Conservation (phyloP, 2,329 filamentous ascomycete genomes). For the Ceratocystis destructans region DNA sequence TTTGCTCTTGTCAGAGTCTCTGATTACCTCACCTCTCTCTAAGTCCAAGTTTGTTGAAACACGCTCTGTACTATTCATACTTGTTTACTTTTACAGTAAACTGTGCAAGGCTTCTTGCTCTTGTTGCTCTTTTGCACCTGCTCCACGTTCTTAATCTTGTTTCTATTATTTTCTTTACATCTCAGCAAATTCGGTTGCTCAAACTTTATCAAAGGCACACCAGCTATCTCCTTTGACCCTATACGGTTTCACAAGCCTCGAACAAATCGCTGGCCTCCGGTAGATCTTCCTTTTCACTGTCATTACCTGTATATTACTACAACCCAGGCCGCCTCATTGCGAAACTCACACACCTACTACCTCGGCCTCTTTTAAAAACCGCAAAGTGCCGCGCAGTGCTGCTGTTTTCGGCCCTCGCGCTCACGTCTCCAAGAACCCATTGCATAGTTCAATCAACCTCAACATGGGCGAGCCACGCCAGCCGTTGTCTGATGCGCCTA, state of each 20-base stretch:
- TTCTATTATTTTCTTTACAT: background rate
- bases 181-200: background rate
- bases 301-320: background rate
- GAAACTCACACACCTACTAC: background rate
- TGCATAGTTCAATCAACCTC: background rate
- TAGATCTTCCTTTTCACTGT: background rate
- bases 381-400: background rate
- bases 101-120: background rate
- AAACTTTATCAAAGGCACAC: background rate
- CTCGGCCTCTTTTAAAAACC: background rate
- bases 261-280: too few relatives aligned
- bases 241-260: background rate
- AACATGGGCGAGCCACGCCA: slow-evolving; percentile 1
- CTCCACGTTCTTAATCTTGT: background rate
- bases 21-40: background rate
- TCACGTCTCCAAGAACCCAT: background rate
- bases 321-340: background rate
- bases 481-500: slow-evolving; percentile 6
- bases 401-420: background rate
- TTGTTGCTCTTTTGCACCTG: background rate
- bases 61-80: background rate
- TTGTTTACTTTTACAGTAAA: background rate
- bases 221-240: background rate
- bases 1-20: slow-evolving; percentile 12
- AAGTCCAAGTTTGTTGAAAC: background rate